Evolutionary conservation across 1,139 yeast species (phyloP).

Genomic region (Kluyveromyces sp.): DNA sequence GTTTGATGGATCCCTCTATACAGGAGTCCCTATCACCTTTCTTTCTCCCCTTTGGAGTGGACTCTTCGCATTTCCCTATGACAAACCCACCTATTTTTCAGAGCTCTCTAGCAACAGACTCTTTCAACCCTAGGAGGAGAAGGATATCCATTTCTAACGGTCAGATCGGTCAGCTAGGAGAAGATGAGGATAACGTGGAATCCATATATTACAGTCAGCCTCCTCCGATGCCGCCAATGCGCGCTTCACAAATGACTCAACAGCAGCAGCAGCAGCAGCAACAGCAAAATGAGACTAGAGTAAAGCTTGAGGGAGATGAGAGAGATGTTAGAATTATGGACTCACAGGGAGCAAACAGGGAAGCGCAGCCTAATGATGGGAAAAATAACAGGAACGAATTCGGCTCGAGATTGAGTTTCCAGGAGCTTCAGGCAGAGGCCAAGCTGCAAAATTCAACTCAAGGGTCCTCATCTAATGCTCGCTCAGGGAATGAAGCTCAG

Average conservation of each 20-base stretch:
- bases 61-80: conserved; percentile 44
- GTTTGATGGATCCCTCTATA: conserved; percentile 36
- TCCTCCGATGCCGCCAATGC: conserved; percentile 30
- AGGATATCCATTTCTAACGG: conserved; percentile 74
- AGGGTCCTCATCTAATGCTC: neutral
- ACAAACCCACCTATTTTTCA: conserved; percentile 64
- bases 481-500: neutral
- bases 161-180: conserved; percentile 59
- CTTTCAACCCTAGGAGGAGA: conserved; percentile 41
- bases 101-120: conserved; percentile 39
- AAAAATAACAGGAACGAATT: neutral
- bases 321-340: neutral
- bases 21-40: conserved; percentile 35
- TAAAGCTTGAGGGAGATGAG: neutral
- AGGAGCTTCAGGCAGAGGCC: conserved; percentile 3
- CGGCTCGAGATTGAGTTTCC: conserved; percentile 2
- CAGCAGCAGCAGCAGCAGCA: conserved; percentile 10
- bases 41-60: conserved; percentile 37
- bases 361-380: neutral
- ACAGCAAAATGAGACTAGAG: conserved; percentile 4
- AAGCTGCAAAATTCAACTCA: neutral
- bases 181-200: conserved; percentile 27
- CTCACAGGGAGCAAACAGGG: neutral
- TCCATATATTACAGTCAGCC: conserved; percentile 31
- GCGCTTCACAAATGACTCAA: conserved; percentile 1